These are phyloP conservation scores for Beauveria sp. DNA, from an alignment of 2,329 filamentous ascomycete genomes.

Conservation along the genomic window DNA sequence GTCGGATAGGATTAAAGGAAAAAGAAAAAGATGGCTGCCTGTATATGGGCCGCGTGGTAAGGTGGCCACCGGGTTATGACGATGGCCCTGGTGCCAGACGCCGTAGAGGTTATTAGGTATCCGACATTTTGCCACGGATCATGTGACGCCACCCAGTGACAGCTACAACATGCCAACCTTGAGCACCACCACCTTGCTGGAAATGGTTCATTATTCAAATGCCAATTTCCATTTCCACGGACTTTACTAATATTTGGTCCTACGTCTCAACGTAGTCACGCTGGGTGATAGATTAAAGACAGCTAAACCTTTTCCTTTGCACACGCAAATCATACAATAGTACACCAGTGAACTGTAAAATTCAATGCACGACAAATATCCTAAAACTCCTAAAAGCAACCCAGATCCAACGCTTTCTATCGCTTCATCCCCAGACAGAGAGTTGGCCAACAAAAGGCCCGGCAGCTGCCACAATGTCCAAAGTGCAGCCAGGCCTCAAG, in stretches of 20 bases:
- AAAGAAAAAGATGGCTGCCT: constrained; percentile 1
- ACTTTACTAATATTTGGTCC: neutral
- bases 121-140: constrained; percentile 22
- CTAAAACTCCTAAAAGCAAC: constrained; percentile 2
- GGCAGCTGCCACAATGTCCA: constrained; percentile 5
- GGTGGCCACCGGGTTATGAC: constrained; percentile 20
- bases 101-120: constrained; percentile 13
- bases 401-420: constrained; percentile 8
- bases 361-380: constrained; percentile 5
- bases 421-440: neutral
- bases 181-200: neutral
- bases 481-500: constrained; percentile 6
- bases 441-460: neutral
- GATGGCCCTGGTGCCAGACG: constrained; percentile 13
- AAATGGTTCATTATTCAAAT: neutral
- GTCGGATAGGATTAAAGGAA: neutral
- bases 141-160: constrained; percentile 24
- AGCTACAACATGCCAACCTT: constrained; percentile 9
- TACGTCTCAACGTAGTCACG: neutral
- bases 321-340: neutral
- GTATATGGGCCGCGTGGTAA: constrained; percentile 1
- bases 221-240: neutral
- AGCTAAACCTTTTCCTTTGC: neutral
- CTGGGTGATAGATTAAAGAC: neutral
- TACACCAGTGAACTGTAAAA: neutral